These are phyloP conservation scores for Fusarium papillatum DNA, from an alignment of 2,329 filamentous ascomycete species.

Conservation along the genomic window DNA sequence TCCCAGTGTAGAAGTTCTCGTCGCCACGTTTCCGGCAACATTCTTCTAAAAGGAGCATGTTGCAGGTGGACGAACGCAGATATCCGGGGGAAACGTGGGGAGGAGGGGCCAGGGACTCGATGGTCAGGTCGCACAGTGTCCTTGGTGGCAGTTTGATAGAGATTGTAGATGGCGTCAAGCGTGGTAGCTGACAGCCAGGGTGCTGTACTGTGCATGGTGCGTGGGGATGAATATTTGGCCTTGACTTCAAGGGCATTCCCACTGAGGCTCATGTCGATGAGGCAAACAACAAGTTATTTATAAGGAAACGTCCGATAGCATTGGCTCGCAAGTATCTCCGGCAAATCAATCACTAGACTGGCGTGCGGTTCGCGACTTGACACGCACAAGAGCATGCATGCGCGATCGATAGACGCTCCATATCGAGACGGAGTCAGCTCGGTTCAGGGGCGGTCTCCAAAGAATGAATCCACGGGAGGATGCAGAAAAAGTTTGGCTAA, in stretches of 20 bases:
- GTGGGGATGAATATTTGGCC: not conserved
- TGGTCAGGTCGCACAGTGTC: slow-evolving; percentile 20
- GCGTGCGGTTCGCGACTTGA: not conserved
- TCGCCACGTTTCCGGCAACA: slow-evolving; percentile 12
- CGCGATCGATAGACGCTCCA: not conserved
- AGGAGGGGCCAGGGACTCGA: slow-evolving; percentile 13
- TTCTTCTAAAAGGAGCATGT: slow-evolving; percentile 31
- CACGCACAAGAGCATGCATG: slow-evolving; percentile 9
- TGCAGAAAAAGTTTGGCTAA: slow-evolving; percentile 28
- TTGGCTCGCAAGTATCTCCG: not conserved
- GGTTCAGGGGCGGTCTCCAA: not conserved
- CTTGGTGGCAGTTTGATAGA: slow-evolving; percentile 10
- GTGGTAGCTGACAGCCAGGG: not conserved
- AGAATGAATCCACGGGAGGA: slow-evolving; percentile 21
- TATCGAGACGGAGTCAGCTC: not conserved
- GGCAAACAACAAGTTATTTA: not conserved
- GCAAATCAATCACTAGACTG: not conserved
- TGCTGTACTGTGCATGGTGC: slow-evolving; percentile 1
- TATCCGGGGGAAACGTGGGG: slow-evolving; percentile 30
- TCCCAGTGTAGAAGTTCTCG: slow-evolving; percentile 1
- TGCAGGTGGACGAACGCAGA: slow-evolving; percentile 38
- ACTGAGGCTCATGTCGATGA: not conserved
- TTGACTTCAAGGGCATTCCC: not conserved
- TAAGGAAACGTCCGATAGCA: not conserved
- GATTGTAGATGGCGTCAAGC: not conserved